A percentile compares a stretch with the other conserved stretches of the same genome.
These are phyloP conservation scores for Phycomyces blakesleeanus DNA, from an alignment of 192 early-diverging fungal genomes.

Conservation along the genomic window DNA sequence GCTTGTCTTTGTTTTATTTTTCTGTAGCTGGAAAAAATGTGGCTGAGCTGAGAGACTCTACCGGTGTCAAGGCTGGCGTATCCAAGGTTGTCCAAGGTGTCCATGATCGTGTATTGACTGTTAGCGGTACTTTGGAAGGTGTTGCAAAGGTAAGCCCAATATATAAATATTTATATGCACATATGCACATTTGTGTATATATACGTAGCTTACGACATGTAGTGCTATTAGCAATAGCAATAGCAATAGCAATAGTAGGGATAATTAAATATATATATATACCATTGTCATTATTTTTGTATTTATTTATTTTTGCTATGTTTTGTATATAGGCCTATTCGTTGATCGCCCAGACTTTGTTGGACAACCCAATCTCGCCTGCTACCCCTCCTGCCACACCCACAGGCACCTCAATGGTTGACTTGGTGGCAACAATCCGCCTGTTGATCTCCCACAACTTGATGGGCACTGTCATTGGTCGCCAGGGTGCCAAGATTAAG, in stretches of 20 bases:
- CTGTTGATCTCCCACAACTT: conserved; percentile 87
- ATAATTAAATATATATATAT: too few species aligned
- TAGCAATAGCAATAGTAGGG: too few species aligned
- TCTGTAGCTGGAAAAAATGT: conserved; percentile 73
- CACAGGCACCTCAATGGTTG: conserved; percentile 39
- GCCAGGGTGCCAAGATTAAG: conserved; percentile 90
- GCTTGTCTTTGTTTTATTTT: conserved; percentile 27
- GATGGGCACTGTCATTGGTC: conserved; percentile 93
- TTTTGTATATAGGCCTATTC: conserved; percentile 73
- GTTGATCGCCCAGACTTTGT: conserved; percentile 71
- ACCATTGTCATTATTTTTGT: too few species aligned
- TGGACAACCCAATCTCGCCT: conserved; percentile 67
- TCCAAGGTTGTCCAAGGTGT: conserved; percentile 86
- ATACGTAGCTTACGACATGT: too few species aligned
- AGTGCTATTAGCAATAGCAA: too few species aligned
- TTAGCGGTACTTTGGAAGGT: conserved; percentile 65
- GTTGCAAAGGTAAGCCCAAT: conserved; percentile 59
- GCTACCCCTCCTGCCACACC: conserved; percentile 48
- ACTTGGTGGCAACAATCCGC: conserved; percentile 63
- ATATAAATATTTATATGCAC: not conserved
- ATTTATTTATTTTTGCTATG: too few species aligned
- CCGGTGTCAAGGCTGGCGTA: conserved; percentile 89
- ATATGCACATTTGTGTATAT: too few species aligned
- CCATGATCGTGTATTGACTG: conserved; percentile 79
- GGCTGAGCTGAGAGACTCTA: conserved; percentile 77